A percentile compares a stretch with the other conserved stretches of the same genome.
Evolutionary conservation across 352 stramenopile species (phyloP).

Genomic region (Thalassiosira livingstoniorum): DNA sequence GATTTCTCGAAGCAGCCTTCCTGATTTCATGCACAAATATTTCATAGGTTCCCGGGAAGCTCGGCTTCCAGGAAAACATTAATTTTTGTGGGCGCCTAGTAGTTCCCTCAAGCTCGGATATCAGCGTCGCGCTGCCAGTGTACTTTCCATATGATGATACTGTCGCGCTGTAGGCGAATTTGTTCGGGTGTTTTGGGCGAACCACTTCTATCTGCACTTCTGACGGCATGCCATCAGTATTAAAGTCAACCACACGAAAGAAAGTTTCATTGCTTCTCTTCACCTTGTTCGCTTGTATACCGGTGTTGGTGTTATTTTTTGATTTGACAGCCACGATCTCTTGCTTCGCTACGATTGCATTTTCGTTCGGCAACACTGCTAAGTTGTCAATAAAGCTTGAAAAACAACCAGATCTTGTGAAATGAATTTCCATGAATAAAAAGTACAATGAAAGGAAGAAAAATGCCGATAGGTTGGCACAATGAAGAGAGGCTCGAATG

Average conservation of each 20-base stretch:
- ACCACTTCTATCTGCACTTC: slow-evolving; percentile 22
- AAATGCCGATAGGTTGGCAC: too few relatives aligned
- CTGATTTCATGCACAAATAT: slow-evolving; percentile 30
- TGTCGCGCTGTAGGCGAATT: slow-evolving; percentile 15
- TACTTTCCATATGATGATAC: slow-evolving; percentile 9
- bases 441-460: too few relatives aligned
- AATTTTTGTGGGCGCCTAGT: neutral
- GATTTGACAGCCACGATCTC: too few relatives aligned
- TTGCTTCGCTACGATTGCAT: too few relatives aligned
- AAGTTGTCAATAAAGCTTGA: too few relatives aligned
- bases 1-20: neutral
- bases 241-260: neutral
- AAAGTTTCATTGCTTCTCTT: neutral
- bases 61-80: slow-evolving; percentile 19
- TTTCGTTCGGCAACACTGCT: too few relatives aligned
- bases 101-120: neutral
- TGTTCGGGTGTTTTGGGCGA: neutral
- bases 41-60: slow-evolving; percentile 9
- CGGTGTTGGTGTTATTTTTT: too few relatives aligned
- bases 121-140: slow-evolving; percentile 8
- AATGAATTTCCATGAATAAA: too few relatives aligned
- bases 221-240: too few relatives aligned
- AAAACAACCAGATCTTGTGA: too few relatives aligned
- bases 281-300: too few relatives aligned
- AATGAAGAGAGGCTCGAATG: too few relatives aligned